Evolutionary conservation across 1,284 basidiomycete species (phyloP).

Genomic region (Cutaneotrichosporon dermatis): DNA sequence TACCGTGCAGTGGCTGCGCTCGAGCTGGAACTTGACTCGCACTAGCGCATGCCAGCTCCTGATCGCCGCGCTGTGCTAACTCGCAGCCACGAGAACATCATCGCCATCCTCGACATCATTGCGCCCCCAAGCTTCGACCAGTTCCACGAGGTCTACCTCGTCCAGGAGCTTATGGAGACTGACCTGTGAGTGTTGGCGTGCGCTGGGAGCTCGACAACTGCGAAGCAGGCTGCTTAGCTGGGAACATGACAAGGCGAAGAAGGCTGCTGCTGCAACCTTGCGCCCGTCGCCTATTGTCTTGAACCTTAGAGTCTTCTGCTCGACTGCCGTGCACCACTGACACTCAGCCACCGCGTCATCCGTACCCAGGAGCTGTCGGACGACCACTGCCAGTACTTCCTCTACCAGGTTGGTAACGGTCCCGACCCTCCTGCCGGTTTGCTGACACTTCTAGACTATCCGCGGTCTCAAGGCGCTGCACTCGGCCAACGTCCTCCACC

Average conservation of each 20-base stretch:
- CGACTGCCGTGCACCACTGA: no score
- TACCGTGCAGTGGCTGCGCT: no score
- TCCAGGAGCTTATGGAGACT: slow-evolving; percentile 60
- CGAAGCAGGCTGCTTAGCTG: no score
- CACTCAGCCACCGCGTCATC: slow-evolving; percentile 60
- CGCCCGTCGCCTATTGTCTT: no score
- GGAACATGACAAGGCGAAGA: no score
- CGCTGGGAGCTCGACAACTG: no score
- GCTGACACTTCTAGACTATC: slow-evolving; percentile 58
- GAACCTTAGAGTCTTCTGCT: no score
- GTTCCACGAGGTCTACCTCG: slow-evolving; percentile 77
- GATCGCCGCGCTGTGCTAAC: background rate
- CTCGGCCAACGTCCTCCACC: slow-evolving; percentile 84
- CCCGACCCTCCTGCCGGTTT: background rate
- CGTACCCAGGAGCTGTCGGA: slow-evolving; percentile 75
- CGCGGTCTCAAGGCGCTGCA: slow-evolving; percentile 88
- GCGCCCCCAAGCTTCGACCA: slow-evolving; percentile 78
- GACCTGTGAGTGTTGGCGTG: slow-evolving; percentile 52
- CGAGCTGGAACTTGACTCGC: no score
- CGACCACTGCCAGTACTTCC: slow-evolving; percentile 92
- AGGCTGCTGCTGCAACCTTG: no score
- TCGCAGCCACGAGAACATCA: slow-evolving; percentile 62
- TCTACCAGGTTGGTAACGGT: slow-evolving; percentile 70
- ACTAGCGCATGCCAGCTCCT: no score
- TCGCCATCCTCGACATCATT: slow-evolving; percentile 91